Percentiles rank a stretch among this genome's conserved stretches.
Conservation (phyloP, 305 asterid genomes). For the Solanum hybrid region DNA sequence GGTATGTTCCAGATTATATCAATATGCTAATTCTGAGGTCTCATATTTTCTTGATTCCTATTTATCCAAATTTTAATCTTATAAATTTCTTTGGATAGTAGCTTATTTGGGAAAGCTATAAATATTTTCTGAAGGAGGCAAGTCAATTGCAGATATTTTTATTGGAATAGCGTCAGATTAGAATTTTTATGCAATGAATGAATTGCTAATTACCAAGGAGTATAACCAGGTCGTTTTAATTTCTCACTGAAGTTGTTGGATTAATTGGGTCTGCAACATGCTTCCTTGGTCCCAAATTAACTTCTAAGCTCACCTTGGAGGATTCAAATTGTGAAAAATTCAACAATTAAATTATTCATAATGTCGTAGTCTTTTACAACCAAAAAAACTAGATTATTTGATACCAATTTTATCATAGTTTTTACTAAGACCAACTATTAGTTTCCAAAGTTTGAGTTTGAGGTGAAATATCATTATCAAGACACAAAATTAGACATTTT, state of each 20-base stretch:
- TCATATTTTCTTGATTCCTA: not conserved
- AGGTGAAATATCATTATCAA: not conserved
- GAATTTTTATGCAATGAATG: not conserved
- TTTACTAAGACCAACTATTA: not conserved
- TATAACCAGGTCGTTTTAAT: not conserved
- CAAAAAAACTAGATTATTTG: not conserved
- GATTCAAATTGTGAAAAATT: not conserved
- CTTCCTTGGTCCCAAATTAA: not conserved
- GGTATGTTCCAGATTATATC: slow-evolving; percentile 24
- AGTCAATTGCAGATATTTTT: not conserved
- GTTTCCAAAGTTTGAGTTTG: not conserved
- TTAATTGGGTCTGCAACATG: not conserved
- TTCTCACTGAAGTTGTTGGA: not conserved
- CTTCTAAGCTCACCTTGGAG: not conserved
- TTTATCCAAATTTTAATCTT: not conserved
- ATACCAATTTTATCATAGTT: not conserved
- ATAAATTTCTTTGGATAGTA: not conserved
- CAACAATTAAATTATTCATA: not conserved
- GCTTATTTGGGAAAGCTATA: not conserved
- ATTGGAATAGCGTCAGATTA: not conserved
- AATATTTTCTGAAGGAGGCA: not conserved
- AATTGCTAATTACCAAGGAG: not conserved
- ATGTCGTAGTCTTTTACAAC: not conserved
- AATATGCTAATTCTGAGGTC: not conserved
- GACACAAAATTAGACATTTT: not conserved